Evolutionary conservation across 352 stramenopile species (phyloP), one percentile per base, ranked within the genome.

Genomic region (Pythium sp.): DNA sequence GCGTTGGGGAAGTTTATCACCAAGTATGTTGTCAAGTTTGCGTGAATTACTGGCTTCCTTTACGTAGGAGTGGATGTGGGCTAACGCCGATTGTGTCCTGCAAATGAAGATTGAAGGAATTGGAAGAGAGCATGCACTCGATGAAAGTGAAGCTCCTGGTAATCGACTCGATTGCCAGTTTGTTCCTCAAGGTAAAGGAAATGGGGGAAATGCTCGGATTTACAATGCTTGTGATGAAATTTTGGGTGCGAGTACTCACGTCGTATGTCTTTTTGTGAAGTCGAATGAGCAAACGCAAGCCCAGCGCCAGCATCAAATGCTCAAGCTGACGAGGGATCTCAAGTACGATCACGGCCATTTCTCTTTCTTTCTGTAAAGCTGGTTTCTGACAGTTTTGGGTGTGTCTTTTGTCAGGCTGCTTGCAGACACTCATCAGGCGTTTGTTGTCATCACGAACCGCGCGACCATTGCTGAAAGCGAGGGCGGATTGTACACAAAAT

Each of bases 391-490:
- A 34, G 38, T 20, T 26, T 24, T 64, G 32, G 15, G 30, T 14
- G 58, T 11, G 15, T 55, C 24, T 8, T 26, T 22, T 61, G 8
- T 5, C 62, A 93, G 85, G 67, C 58, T 88, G 56, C 74, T 92
- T 34, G 79, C 84, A 0, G 85, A 92, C 43, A 82, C 84, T 2
- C 76, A 91, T 58, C 71, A 87, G 60, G 80, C 74, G 8, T 94
- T 92, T 55, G 68, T 88, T 46, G 71, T 90, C 22, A 74, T 87
- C 49, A 92, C 81, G 5, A 94, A 94, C 63, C 81, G 77, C 11
- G 85, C 85, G 32, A 73, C 77, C 5, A 90, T 80, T 28, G 71
- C 72, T 12, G 60, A 73, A 8, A 72, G 65, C 14, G 70, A 72
- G 73, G 84, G 68, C 11, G 74, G 67, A n/a, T 61, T 87, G 18